Base-by-base conservation (phyloP, 768 basidiomycete genomes). In the Arthromyces matolae region DNA sequence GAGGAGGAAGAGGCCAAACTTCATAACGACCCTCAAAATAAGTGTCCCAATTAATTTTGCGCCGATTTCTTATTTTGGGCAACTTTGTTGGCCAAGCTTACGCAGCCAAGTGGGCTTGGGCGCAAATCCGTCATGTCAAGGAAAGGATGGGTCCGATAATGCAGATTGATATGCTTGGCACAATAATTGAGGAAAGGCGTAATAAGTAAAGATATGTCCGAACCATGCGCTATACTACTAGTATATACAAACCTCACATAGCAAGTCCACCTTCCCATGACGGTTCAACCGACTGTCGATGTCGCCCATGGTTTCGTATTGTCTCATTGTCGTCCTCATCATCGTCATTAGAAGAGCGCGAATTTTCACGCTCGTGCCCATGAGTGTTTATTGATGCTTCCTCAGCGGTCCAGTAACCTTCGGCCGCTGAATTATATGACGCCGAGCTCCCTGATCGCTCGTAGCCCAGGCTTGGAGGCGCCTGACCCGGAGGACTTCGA, bases 371-470 rank as follows among this genome's bases (percentile, higher is more conserved):
- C 37, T 22, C 45, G 42, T 42, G 41, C 13, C 31, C 45, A 29
- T 42, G 23, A 19, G 24, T 20, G 18, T 27, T 25, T 32, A 14
- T 33, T 16, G 47, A 42, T 10, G 10, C 28, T 13, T 58, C 52
- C 14, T 61, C 72, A 13, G 61, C 64, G n/a, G 59, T 53, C 60
- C 64, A 72, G 36, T 64, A 71, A 4, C 70, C 75, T 24, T 77
- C 75, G 13, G 61, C 64, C n/a, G 70, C 76, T 31, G 77, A 74
- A 31, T 66, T 64, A 55, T 65, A 76, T 44, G 75, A 72, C 13
- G 69, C 67, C 29, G 67, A 64, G 45, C 71, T 77, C 14, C 62
- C 63, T 20, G 73, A 63, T 32, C 70, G 59, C 53, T 64, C 62
- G 39, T 57, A 54, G 10, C 42, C 47, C 38, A 60, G 53, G 5